Evolutionary conservation across 73 alveolate species (phyloP).

Genomic region (Stentor roeselii): DNA sequence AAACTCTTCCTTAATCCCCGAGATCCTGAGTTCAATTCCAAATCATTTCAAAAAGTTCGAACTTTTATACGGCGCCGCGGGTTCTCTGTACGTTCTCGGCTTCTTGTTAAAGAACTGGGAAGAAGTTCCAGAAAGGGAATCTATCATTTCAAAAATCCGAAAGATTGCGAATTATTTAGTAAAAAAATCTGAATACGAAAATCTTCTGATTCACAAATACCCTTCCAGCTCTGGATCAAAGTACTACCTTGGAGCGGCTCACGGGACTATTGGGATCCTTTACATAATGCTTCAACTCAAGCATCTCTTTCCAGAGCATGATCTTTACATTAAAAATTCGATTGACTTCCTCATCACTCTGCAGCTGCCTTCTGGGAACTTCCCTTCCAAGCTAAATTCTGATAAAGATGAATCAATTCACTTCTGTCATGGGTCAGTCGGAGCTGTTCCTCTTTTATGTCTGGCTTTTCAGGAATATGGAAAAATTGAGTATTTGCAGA

Average conservation of each 20-base stretch:
- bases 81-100: slow-evolving; percentile 72
- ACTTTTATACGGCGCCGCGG: slow-evolving; percentile 82
- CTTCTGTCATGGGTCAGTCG: slow-evolving; percentile 94
- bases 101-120: slow-evolving; percentile 43
- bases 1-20: neutral
- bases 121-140: slow-evolving; percentile 12
- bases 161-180: neutral
- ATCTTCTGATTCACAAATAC: slow-evolving; percentile 17
- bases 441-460: slow-evolving; percentile 73
- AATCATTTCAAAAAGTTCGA: slow-evolving; percentile 59
- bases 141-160: neutral
- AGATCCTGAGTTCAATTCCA: neutral
- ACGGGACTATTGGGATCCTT: slow-evolving; percentile 79
- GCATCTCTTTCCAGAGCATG: slow-evolving; percentile 39
- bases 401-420: slow-evolving; percentile 56
- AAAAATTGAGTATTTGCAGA: slow-evolving; percentile 35
- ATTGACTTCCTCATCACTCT: slow-evolving; percentile 37
- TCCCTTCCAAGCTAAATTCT: slow-evolving; percentile 47
- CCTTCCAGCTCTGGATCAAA: slow-evolving; percentile 50
- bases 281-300: slow-evolving; percentile 60
- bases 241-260: slow-evolving; percentile 88
- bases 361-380: slow-evolving; percentile 65
- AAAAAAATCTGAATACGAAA: neutral
- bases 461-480: slow-evolving; percentile 60
- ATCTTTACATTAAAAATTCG: slow-evolving; percentile 20